These are phyloP conservation scores for Blepharisma stoltei DNA, from an alignment of 73 alveolate species.

Conservation along the genomic window DNA sequence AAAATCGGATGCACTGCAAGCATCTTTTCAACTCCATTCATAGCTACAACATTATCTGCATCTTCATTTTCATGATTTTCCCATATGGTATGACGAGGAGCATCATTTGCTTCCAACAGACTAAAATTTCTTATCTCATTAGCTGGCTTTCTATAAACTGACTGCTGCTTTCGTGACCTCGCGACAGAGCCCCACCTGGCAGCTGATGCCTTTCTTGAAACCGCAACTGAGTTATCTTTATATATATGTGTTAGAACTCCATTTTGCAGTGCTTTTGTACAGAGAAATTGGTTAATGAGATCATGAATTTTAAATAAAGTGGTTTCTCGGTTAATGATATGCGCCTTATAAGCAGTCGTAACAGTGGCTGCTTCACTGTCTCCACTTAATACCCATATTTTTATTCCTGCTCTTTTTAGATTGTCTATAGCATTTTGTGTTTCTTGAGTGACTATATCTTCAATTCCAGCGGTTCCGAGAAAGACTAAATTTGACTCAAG, in stretches of 20 bases:
- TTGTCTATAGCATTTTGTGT: not conserved
- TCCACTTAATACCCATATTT: conserved; percentile 24
- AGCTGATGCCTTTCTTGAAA: not conserved
- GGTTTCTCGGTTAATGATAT: not conserved
- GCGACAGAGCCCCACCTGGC: not conserved
- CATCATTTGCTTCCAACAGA: not conserved
- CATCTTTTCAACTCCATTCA: not conserved
- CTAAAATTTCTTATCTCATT: not conserved
- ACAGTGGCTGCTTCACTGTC: conserved; percentile 2
- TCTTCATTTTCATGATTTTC: not conserved
- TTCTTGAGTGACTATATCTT: conserved; percentile 5
- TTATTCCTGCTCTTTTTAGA: conserved; percentile 24
- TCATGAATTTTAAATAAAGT: not conserved
- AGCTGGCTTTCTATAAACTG: not conserved
- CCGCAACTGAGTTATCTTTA: not conserved
- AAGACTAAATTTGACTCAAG: not conserved
- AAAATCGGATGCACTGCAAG: conserved; percentile 23
- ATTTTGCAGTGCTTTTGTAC: not conserved
- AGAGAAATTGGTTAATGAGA: not conserved
- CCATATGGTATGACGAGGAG: not conserved
- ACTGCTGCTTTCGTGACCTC: not conserved
- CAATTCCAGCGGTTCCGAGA: conserved; percentile 3
- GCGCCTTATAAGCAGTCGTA: not conserved
- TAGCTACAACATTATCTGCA: not conserved
- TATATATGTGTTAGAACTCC: not conserved